Base-by-base conservation (phyloP, 208 protist genomes). In the Trypanosoma mega region DNA sequence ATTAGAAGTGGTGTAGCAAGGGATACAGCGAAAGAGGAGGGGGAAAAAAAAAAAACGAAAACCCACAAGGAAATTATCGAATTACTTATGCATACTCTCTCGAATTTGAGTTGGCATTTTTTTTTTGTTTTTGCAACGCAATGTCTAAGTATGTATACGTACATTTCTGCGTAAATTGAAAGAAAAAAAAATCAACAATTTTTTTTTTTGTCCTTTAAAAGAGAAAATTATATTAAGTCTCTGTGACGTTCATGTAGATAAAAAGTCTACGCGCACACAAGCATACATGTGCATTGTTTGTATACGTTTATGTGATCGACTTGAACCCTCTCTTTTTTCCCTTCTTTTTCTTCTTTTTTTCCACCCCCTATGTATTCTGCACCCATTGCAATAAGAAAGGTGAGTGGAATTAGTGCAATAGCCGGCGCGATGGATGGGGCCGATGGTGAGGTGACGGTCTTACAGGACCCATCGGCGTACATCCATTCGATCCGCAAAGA, bases 381-480 rank as follows among this genome's bases (percentile, higher is more conserved):
- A 24, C 54, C 49, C 18, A 21, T 24, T 16, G 33, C 9, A 51
- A 21, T 14, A 37, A 45, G 33, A 18, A 43, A 62, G 41, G 30
- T 24, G 21, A 14, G 8, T 18, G 18, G 2, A 41, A 21, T 11
- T 62, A 24, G 46, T 16, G 16, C 6, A 51, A 5, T 7, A n/a
- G 14, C 26, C 6, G 6, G 12, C 9, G 21, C 45, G 8, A 24
- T 30, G 45, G 12, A 14, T 50, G 24, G 12, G 8, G 6, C 20
- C 8, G 71, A 62, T 1, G 37, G 31, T 8, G 54, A 47, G 31
- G 58, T 92, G n/a, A 57, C 63, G 1, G 78, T 91, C 1, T 69
- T 92, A 24, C 72, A 88, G 34, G 87, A 85, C 65, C 72, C 83
- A 8, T 71, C 62, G 12, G 70, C 68, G 21, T 95, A 91, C 63